Evolutionary conservation across 306 rosid species (phyloP).

Genomic region (Quercus berberidifolia): DNA sequence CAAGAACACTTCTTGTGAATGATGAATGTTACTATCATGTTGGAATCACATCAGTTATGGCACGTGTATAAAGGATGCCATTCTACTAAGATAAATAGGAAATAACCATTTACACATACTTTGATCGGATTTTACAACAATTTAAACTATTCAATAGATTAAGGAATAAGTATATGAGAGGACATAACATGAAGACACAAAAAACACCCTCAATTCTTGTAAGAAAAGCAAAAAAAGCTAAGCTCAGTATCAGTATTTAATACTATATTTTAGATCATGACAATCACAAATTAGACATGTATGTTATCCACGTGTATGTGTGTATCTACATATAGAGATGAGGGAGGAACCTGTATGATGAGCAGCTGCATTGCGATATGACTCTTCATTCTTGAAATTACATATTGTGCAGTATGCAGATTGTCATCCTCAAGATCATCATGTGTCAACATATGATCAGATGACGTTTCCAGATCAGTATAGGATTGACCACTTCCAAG

Average conservation of each 20-base stretch:
- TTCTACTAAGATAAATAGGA: too few relatives aligned
- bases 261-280: background rate
- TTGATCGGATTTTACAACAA: background rate
- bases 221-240: too few relatives aligned
- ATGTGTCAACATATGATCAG: constrained; percentile 64
- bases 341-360: constrained; percentile 65
- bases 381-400: constrained; percentile 76
- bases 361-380: constrained; percentile 92
- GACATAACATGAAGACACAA: background rate
- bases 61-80: too few relatives aligned
- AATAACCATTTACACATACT: too few relatives aligned
- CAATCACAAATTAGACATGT: background rate
- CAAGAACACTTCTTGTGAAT: too few relatives aligned
- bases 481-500: constrained; percentile 44
- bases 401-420: constrained; percentile 78
- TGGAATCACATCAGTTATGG: background rate
- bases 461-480: constrained; percentile 48
- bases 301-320: background rate
- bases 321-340: constrained; percentile 15
- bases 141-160: background rate
- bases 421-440: constrained; percentile 83
- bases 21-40: background rate
- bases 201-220: background rate
- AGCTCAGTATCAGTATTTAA: background rate
- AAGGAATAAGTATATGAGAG: background rate